Evolutionary conservation across 192 early-diverging fungal species (phyloP).

Genomic region (Coemansia brasiliensis): DNA sequence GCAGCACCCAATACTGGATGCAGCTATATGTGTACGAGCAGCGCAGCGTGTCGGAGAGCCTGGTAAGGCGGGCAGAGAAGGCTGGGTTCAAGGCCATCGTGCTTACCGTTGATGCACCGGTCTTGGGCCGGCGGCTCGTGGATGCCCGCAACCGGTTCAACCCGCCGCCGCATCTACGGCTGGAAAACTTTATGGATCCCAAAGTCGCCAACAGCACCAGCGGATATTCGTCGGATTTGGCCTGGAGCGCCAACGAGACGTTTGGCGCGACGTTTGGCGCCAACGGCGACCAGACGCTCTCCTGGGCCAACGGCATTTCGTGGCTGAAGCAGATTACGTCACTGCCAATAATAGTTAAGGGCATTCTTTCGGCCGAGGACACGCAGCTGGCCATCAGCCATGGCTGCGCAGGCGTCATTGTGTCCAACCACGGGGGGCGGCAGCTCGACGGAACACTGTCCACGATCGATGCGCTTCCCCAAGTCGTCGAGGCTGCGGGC

Average conservation of each 20-base stretch:
- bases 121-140: constrained; percentile 58
- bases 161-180: constrained; percentile 61
- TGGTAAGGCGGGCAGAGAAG: constrained; percentile 71
- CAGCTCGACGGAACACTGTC: constrained; percentile 84
- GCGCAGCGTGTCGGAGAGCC: constrained; percentile 60
- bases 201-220: constrained; percentile 12
- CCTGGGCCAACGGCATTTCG: constrained; percentile 80
- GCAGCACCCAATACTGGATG: constrained; percentile 62
- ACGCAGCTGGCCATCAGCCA: constrained; percentile 77
- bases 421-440: constrained; percentile 97
- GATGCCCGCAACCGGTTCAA: constrained; percentile 63
- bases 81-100: constrained; percentile 74
- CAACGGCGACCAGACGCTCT: constrained; percentile 70
- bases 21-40: constrained; percentile 86
- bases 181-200: constrained; percentile 64
- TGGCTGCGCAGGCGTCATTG: constrained; percentile 81
- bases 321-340: constrained; percentile 85
- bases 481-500: constrained; percentile 77
- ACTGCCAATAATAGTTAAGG: constrained; percentile 91
- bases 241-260: constrained; percentile 27
- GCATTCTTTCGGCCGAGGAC: constrained; percentile 88
- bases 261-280: constrained; percentile 52
- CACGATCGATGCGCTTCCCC: constrained; percentile 85
- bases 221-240: constrained; percentile 9
- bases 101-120: constrained; percentile 62